phyloP scores from a whole-genome alignment of 1,284 basidiomycete genomes.

The Ganoderma boninense region DNA sequence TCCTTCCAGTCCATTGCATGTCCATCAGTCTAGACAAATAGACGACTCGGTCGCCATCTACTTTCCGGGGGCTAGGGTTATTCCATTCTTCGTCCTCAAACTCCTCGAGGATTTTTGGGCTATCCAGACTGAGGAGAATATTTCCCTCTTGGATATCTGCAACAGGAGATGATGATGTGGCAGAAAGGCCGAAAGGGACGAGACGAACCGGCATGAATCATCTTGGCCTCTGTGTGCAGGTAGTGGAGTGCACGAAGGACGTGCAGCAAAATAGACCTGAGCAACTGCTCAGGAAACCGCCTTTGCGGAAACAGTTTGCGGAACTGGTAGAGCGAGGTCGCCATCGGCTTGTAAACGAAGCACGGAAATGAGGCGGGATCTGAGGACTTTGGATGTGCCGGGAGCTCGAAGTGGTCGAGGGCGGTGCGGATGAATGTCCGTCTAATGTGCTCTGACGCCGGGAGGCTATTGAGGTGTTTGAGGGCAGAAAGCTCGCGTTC shows the following conservation, averaged over 20 bases:
- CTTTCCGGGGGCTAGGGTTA: conserved; percentile 22
- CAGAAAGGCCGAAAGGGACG: conserved; percentile 1
- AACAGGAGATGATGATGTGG: not conserved
- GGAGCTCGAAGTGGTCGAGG: conserved; percentile 29
- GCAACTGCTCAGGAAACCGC: conserved; percentile 15
- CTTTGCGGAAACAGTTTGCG: conserved; percentile 15
- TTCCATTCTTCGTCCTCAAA: conserved; percentile 24
- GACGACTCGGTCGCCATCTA: conserved; percentile 22
- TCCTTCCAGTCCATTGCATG: conserved; percentile 10
- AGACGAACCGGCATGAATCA: conserved; percentile 34
- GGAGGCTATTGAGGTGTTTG: conserved; percentile 12
- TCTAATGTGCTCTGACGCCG: conserved; percentile 6
- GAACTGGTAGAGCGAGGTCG: conserved; percentile 26
- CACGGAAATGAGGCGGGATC: conserved; percentile 12
- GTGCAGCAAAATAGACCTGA: conserved; percentile 17
- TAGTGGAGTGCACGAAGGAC: conserved; percentile 34
- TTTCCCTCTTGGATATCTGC: conserved; percentile 28
- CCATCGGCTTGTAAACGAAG: conserved; percentile 29
- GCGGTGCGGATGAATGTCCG: conserved; percentile 19
- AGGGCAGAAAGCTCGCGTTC: conserved; percentile 12
- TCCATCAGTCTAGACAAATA: conserved; percentile 19
- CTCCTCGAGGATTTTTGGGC: conserved; percentile 20
- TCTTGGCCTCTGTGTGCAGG: conserved; percentile 34
- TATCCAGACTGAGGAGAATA: conserved; percentile 23
- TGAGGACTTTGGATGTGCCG: not conserved